These are phyloP conservation scores for Colletotrichum neosansevieriae DNA, from an alignment of 2,329 filamentous ascomycete genomes.

Conservation along the genomic window DNA sequence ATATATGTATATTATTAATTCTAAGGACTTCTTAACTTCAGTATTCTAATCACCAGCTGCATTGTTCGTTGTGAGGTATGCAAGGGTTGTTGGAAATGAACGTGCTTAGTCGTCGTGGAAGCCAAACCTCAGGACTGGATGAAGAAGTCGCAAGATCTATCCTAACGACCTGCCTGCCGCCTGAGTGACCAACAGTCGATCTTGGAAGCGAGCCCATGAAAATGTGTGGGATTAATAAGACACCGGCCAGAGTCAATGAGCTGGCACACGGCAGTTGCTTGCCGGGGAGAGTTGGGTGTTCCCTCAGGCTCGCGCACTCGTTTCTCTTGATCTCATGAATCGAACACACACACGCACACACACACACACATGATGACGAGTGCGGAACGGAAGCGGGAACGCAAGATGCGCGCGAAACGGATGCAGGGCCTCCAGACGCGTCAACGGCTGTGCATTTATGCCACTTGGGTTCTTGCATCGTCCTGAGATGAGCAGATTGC, in stretches of 20 bases:
- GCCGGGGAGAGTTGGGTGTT: slow-evolving; percentile 7
- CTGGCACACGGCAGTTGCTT: slow-evolving; percentile 1
- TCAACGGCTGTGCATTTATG: slow-evolving; percentile 12
- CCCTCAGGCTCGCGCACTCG: slow-evolving; percentile 11
- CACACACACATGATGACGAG: too few relatives aligned
- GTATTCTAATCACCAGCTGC: too few relatives aligned
- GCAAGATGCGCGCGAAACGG: slow-evolving; percentile 27
- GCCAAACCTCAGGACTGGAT: too few relatives aligned
- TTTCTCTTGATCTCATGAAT: slow-evolving; percentile 19
- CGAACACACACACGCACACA: neutral
- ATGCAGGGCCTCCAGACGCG: slow-evolving; percentile 9
- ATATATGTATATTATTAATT: too few relatives aligned
- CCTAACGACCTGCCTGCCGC: neutral
- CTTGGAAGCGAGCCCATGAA: slow-evolving; percentile 9
- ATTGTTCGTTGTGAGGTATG: too few relatives aligned
- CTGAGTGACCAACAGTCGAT: slow-evolving; percentile 3
- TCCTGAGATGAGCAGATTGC: neutral
- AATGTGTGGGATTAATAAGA: neutral
- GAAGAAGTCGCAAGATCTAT: neutral
- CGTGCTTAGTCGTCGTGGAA: too few relatives aligned
- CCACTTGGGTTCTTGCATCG: neutral
- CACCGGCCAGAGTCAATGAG: neutral
- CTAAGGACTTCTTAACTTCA: too few relatives aligned
- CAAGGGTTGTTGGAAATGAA: too few relatives aligned
- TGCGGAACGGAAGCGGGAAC: slow-evolving; percentile 20